A percentile compares a stretch with the other conserved stretches of the same genome.
phyloP scores from a whole-genome alignment of 73 alveolate species.

The Tetrahymena malaccensis region DNA sequence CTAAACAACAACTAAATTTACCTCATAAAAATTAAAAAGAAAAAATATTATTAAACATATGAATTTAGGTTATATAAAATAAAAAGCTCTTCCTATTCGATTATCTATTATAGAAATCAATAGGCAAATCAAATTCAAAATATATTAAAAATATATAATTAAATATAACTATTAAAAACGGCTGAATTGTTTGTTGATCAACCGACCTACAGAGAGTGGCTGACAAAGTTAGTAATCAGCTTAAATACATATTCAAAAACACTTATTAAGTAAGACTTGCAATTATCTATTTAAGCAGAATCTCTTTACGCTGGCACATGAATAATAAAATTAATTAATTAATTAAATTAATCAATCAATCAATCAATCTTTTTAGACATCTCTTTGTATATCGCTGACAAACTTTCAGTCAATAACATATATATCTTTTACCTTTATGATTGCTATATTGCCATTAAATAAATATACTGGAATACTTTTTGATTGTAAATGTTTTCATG shows the following conservation, averaged over 20 bases:
- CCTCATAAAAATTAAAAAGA: background rate
- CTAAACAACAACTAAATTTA: background rate
- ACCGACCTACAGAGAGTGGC: background rate
- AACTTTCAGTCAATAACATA: background rate
- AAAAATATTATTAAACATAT: background rate
- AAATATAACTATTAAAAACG: background rate
- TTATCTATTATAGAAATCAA: background rate
- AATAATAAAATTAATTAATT: background rate
- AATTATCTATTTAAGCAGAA: background rate
- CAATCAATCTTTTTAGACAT: background rate
- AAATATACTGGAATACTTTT: background rate
- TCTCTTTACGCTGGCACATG: background rate
- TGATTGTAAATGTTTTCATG: background rate
- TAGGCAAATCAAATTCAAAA: background rate
- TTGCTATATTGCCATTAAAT: background rate
- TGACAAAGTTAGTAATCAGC: background rate
- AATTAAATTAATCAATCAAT: background rate
- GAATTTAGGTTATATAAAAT: background rate
- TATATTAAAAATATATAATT: background rate
- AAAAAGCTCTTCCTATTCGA: background rate
- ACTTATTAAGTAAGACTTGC: background rate
- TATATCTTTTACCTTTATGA: background rate
- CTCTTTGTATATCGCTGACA: background rate
- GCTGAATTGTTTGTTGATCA: background rate
- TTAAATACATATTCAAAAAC: no score